Conservation (phyloP, 129 eudicot species). For the Saposhnikovia divaricata region DNA sequence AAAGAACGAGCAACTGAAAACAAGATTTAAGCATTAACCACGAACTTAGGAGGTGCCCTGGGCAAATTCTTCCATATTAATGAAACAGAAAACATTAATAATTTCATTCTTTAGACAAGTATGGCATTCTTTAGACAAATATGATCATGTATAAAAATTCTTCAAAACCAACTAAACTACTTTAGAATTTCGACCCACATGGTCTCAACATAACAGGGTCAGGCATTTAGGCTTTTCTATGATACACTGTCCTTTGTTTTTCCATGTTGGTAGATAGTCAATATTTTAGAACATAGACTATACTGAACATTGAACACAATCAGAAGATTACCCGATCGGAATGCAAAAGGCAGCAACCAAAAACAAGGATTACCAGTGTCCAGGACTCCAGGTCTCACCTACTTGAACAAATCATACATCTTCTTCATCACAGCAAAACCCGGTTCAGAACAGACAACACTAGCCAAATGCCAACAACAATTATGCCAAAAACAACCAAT, state of each 20-base stretch:
- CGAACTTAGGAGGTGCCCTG: too few species aligned
- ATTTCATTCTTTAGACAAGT: too few species aligned
- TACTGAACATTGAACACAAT: background rate
- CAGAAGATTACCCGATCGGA: background rate
- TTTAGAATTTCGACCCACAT: background rate
- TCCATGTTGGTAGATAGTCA: background rate
- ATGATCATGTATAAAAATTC: too few species aligned
- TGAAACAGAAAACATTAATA: too few species aligned
- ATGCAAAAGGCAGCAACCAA: background rate
- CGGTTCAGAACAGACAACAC: background rate
- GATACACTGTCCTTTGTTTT: background rate
- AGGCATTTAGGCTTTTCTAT: background rate
- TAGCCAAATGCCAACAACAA: background rate
- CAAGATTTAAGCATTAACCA: too few species aligned
- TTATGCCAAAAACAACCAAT: background rate
- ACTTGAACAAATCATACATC: background rate
- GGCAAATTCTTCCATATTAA: too few species aligned
- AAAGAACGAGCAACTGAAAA: too few species aligned
- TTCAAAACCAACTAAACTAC: background rate
- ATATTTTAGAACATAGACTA: too few species aligned
- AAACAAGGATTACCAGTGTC: background rate
- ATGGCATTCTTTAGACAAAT: too few species aligned
- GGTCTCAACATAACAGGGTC: background rate
- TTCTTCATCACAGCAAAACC: background rate
- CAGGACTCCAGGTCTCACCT: background rate